Evolutionary conservation across 306 rosid species (phyloP).

Genomic region (Castanopsis chinensis): DNA sequence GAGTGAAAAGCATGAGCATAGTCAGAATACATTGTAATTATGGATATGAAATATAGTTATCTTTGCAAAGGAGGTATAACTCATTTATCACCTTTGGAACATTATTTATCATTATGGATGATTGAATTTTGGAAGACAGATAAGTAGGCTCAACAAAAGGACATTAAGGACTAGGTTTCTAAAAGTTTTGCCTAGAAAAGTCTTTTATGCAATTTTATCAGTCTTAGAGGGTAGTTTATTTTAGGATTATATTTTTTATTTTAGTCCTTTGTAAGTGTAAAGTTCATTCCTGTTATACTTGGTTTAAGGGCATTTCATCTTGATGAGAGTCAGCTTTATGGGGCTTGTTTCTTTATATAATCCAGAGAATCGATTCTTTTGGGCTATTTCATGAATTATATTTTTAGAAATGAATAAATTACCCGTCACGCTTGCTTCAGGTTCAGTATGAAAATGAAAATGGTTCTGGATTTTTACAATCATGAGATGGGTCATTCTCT

Average conservation of each 20-base stretch:
- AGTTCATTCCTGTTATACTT: neutral
- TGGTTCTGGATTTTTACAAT: neutral
- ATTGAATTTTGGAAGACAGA: neutral
- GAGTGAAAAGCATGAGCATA: neutral
- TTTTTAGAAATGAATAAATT: neutral
- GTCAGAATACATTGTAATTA: neutral
- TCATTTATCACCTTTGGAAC: neutral
- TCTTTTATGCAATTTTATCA: neutral
- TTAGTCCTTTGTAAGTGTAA: neutral
- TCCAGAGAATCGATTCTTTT: neutral
- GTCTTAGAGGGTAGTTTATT: neutral
- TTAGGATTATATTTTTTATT: neutral
- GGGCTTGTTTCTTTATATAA: neutral
- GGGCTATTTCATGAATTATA: neutral
- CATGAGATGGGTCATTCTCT: neutral
- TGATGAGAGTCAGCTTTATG: neutral
- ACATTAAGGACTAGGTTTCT: neutral
- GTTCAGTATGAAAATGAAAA: neutral
- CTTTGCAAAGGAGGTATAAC: neutral
- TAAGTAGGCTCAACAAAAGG: neutral
- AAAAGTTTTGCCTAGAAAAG: neutral
- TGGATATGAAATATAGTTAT: neutral
- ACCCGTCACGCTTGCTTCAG: neutral
- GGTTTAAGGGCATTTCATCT: neutral
- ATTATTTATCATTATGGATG: neutral